Evolutionary conservation across 1,284 basidiomycete species (phyloP).

Genomic region (Irpex sp.): DNA sequence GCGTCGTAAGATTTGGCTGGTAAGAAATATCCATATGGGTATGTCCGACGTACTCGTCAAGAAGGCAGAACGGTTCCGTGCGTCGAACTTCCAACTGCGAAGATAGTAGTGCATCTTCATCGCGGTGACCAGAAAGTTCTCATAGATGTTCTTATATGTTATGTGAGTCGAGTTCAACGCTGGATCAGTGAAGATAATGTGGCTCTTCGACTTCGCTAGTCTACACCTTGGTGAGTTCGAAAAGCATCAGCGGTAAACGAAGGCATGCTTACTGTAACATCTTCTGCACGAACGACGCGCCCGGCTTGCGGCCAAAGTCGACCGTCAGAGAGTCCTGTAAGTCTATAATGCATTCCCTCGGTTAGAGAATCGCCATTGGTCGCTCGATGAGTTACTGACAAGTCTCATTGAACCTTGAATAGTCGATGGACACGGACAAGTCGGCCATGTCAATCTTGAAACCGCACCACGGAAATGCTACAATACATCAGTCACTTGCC

Average conservation of each 20-base stretch:
- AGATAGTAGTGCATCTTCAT: slow-evolving; percentile 90
- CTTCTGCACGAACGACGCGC: slow-evolving; percentile 57
- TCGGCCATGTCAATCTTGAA: slow-evolving; percentile 71
- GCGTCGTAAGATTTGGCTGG: not conserved
- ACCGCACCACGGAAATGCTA: slow-evolving; percentile 92
- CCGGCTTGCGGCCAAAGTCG: slow-evolving; percentile 53
- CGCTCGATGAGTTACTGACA: slow-evolving; percentile 36
- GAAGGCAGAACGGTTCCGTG: slow-evolving; percentile 42
- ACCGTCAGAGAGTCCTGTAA: slow-evolving; percentile 64
- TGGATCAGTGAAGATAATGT: slow-evolving; percentile 78
- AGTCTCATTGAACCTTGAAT: slow-evolving; percentile 56
- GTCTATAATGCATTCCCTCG: slow-evolving; percentile 32
- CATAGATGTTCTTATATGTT: slow-evolving; percentile 81
- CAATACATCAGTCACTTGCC: not conserved
- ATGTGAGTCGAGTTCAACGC: slow-evolving; percentile 61
- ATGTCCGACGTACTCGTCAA: slow-evolving; percentile 45
- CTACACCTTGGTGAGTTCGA: slow-evolving; percentile 31
- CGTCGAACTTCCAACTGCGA: slow-evolving; percentile 49
- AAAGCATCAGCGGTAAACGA: slow-evolving; percentile 5
- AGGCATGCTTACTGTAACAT: slow-evolving; percentile 57
- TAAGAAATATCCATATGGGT: not conserved
- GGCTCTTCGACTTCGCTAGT: slow-evolving; percentile 62
- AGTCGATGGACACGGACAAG: slow-evolving; percentile 76
- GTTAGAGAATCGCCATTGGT: too few relatives aligned
- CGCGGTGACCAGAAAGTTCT: slow-evolving; percentile 81